Evolutionary conservation across 441 rosid genomes (phyloP).

Genomic region (Populus trichocarpa): DNA sequence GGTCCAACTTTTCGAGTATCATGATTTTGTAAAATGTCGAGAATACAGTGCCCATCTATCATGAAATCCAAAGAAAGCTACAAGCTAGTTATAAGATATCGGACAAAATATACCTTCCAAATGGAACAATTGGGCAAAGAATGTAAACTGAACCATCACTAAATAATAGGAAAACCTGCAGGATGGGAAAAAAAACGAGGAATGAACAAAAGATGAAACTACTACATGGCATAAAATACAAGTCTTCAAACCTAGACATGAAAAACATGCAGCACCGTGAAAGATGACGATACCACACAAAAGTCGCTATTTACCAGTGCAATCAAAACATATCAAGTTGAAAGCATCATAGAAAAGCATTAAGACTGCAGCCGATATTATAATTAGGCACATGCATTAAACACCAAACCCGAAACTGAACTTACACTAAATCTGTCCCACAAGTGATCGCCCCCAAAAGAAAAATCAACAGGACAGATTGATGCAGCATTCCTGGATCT

Average conservation of each 20-base stretch:
- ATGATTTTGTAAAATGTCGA: not conserved
- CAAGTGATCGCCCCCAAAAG: constrained; percentile 86
- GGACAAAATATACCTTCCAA: constrained; percentile 63
- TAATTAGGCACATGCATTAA: not conserved
- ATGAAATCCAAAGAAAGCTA: not conserved
- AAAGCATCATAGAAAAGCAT: constrained; percentile 6
- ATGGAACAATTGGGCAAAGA: constrained; percentile 88
- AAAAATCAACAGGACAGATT: constrained; percentile 77
- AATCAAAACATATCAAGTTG: not conserved
- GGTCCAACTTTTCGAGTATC: too few species aligned
- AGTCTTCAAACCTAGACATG: not conserved
- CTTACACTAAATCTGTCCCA: constrained; percentile 98
- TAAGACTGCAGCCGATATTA: not conserved
- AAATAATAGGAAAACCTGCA: constrained; percentile 83
- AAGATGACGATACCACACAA: not conserved
- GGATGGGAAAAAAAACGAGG: not conserved
- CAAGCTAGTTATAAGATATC: not conserved
- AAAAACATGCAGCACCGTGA: not conserved
- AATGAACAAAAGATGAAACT: not conserved
- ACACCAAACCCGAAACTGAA: constrained; percentile 13
- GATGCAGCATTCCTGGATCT: constrained; percentile 70
- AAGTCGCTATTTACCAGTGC: not conserved
- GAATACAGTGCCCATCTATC: constrained; percentile 12
- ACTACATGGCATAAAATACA: not conserved
- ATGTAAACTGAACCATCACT: constrained; percentile 81